Evolutionary conservation across 1,139 yeast species (phyloP), one percentile per base, ranked within the genome.

Genomic region (Tardiomyces blankii): DNA sequence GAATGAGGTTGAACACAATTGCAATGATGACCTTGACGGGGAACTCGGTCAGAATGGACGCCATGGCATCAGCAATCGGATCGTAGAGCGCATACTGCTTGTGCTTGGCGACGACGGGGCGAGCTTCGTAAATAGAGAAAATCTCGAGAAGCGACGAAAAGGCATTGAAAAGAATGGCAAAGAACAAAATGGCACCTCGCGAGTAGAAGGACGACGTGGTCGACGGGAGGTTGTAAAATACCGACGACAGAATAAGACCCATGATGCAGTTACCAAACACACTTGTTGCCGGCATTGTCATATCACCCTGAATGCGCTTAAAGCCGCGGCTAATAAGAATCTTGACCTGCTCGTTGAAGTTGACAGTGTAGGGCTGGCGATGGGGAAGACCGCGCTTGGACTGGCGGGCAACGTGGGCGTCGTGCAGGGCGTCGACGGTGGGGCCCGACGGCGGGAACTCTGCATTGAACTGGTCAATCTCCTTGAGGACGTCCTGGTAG

Each of bases 51-150:
- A 82, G 55, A 44, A 82, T 72, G 11, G 85, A 77, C 0, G 89
- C 84, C 18, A 82, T 56, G 0, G 91, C 87, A 54, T 82, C 86
- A 1, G 89, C 86, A 46, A 87, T 73, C 8, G 91, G 91, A 50
- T 81, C 85, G 57, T 82, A 83, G 46, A 84, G 63, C 1, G 88
- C 86, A 61, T 77, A 84, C 39, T 78, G 72, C 59, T 80, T 80
- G 56, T 85, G 95, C 59, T 86, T 86, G 62, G 82, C 89, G 27
- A 83, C 83, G 51, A 85, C 76, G 2, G 84, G 80, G 58, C 94
- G 77, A n/a, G 86, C 80, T 57, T 81, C 88, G 53, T 72, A 77
- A 46, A 82, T 65, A 7, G 84, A 66, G 66, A 82, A 74, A 53
- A 85, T 78, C 63, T 85, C 94, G 61, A 84, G 70, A 54, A 83